Evolutionary conservation across 169 alveolate species (phyloP).

Genomic region (Miamiensis avidus): DNA sequence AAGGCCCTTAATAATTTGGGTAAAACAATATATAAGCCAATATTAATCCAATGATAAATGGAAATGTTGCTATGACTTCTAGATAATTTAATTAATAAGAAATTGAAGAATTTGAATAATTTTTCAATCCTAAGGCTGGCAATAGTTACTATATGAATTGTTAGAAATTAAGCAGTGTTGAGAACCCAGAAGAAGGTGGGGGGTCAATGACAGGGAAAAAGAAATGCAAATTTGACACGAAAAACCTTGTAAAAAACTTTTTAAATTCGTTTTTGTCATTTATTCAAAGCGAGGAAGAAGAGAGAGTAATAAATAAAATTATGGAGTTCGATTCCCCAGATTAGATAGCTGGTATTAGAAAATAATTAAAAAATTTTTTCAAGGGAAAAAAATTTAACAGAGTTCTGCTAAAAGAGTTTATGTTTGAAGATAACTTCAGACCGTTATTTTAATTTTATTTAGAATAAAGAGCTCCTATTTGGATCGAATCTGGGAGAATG

Average conservation of each 20-base stretch:
- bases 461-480: conserved; percentile 10
- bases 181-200: background rate
- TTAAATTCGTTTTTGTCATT: conserved; percentile 19
- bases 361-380: conserved; percentile 9
- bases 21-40: no score
- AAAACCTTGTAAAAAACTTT: conserved; percentile 19
- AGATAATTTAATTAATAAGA: background rate
- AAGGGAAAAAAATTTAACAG: conserved; percentile 29
- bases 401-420: conserved; percentile 21
- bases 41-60: conserved; percentile 7
- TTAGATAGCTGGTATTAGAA: background rate
- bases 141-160: background rate
- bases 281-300: conserved; percentile 14
- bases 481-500: conserved; percentile 33
- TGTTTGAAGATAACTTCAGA: conserved; percentile 20
- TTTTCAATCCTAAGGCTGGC: background rate
- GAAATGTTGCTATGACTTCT: background rate
- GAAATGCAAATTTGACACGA: conserved; percentile 24
- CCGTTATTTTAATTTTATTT: conserved; percentile 13
- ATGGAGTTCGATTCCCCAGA: conserved; percentile 2
- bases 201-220: background rate
- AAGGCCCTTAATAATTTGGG: no score
- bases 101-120: background rate
- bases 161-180: background rate
- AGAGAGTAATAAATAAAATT: background rate